phyloP scores from a whole-genome alignment of 2,329 filamentous ascomycete genomes.

The Fusarium stilboides region DNA sequence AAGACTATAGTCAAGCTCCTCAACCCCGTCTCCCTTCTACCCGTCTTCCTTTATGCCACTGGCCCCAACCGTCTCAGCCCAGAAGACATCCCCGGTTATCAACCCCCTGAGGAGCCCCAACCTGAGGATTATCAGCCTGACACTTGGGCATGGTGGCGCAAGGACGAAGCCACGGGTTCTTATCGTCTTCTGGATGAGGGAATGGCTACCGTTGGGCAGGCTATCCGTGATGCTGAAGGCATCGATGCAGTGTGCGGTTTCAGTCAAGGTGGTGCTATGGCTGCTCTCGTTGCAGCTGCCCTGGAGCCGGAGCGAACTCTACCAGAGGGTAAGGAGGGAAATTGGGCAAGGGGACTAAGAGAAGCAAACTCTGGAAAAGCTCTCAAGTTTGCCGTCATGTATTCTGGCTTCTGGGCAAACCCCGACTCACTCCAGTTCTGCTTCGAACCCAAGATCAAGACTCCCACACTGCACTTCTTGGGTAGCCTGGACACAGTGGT shows the following conservation, averaged over 20 bases:
- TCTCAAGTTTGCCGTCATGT: conserved; percentile 81
- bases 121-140: conserved; percentile 70
- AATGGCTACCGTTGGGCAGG: conserved; percentile 72
- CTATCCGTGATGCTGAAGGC: conserved; percentile 74
- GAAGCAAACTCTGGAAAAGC: conserved; percentile 63
- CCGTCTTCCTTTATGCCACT: conserved; percentile 77
- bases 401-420: conserved; percentile 82
- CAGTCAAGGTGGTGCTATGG: conserved; percentile 82
- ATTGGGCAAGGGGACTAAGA: conserved; percentile 64
- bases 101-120: conserved; percentile 59
- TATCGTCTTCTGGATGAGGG: conserved; percentile 82
- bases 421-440: conserved; percentile 72
- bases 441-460: conserved; percentile 82
- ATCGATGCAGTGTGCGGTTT: conserved; percentile 88
- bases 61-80: conserved; percentile 75
- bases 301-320: conserved; percentile 68
- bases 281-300: conserved; percentile 79
- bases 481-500: conserved; percentile 91
- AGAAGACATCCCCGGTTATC: conserved; percentile 79
- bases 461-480: conserved; percentile 85
- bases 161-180: conserved; percentile 72
- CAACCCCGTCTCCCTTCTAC: conserved; percentile 67
- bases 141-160: conserved; percentile 87
- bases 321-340: conserved; percentile 50
- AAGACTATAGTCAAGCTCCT: conserved; percentile 85